phyloP scores from a whole-genome alignment of 2,329 filamentous ascomycete species.

The Penicillium sp. region DNA sequence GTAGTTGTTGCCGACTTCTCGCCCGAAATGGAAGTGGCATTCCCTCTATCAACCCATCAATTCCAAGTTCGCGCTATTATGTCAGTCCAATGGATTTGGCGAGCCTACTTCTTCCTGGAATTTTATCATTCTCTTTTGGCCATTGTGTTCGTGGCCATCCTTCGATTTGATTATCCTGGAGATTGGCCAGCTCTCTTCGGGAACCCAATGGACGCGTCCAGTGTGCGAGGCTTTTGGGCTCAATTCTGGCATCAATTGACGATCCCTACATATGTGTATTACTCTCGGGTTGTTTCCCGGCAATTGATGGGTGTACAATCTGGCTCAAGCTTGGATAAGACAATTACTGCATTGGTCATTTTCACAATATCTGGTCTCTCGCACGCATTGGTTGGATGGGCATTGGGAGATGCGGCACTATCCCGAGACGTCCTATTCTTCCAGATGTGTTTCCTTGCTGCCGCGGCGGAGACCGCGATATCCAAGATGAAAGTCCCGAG shows the following conservation, averaged over 20 bases:
- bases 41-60: background rate
- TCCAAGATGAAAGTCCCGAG: background rate
- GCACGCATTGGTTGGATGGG: background rate
- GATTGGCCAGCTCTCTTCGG: slow-evolving; percentile 1
- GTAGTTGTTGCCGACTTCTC: background rate
- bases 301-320: background rate
- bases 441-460: background rate
- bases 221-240: background rate
- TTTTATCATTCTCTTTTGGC: background rate
- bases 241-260: background rate
- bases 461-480: background rate
- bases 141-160: background rate
- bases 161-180: background rate
- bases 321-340: background rate
- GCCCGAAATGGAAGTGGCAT: background rate
- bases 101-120: background rate
- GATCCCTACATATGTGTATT: background rate
- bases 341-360: background rate
- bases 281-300: background rate
- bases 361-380: background rate
- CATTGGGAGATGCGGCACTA: background rate
- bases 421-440: background rate
- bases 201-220: background rate
- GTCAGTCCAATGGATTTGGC: background rate
- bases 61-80: background rate